Evolutionary conservation across 1,139 yeast genomes (phyloP), one percentile per base, ranked within the genome.

Genomic region (Lodderomyces elongisporus): DNA sequence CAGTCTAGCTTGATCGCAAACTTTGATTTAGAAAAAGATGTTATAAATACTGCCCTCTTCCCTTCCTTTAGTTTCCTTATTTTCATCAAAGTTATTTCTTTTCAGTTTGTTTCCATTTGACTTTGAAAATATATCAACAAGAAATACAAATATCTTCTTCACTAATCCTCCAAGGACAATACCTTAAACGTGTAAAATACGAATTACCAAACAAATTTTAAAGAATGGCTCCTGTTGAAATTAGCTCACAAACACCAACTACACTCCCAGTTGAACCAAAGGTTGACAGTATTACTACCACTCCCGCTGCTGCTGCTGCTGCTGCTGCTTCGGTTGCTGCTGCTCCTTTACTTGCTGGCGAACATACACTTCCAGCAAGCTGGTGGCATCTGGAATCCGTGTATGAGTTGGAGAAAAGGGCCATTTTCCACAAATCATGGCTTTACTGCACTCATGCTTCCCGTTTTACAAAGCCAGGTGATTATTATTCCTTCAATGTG

Each of bases 311-410:
- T 8, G 9, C 7, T 7, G 14, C 22, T 8, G 9, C 22, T 8
- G 9, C 22, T 8, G 22, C 22, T 8, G 22, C 10, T 10, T 20
- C 22, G 22, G 22, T 8, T 10, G 22, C 9, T 8, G 22, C 22
- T 20, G 7, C 22, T 8, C 22, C 7, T 7, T 48, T 57, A 34
- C 45, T 63, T 20, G 64, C 69, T 2, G 77, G 77, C 17, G 73
- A 71, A 47, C 80, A 75, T 52, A 76, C 82, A 0, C 60, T 76
- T 31, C 82, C 82, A 17, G 78, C 82, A 4, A 71, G 79, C 25
- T 76, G 81, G 81, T 76, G 80, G 79, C 71, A 74, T 10, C 71
- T 78, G 5, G 74, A 71, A 35, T 69, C 70, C 39, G 69, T 76
- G 30, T 71, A 69, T 48, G 80, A 75, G 28, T 59, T 74, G 40